Percentiles rank a stretch among this genome's conserved stretches.
Conservation (phyloP, 768 basidiomycete genomes). For the Lactifluus volemus region DNA sequence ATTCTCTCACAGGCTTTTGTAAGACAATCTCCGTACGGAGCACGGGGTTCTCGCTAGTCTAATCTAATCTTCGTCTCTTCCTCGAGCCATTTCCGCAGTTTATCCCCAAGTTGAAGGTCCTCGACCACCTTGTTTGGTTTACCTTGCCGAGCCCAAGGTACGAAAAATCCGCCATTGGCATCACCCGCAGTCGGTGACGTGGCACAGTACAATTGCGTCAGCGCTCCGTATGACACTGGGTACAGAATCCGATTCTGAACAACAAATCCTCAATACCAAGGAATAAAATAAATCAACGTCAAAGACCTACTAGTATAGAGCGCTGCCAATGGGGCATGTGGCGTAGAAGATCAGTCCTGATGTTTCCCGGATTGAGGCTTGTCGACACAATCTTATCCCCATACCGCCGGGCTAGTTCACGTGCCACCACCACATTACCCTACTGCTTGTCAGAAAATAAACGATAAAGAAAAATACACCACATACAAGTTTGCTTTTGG, state of each 20-base stretch:
- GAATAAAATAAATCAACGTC: too few relatives aligned
- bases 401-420: slow-evolving; percentile 40
- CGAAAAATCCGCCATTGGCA: slow-evolving; percentile 31
- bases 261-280: neutral
- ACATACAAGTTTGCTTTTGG: slow-evolving; percentile 40
- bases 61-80: slow-evolving; percentile 16
- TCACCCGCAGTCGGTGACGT: slow-evolving; percentile 32
- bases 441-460: neutral
- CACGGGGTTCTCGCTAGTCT: too few relatives aligned
- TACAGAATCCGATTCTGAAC: neutral
- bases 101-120: slow-evolving; percentile 23
- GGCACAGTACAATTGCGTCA: slow-evolving; percentile 38
- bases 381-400: slow-evolving; percentile 38
- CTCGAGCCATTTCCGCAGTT: slow-evolving; percentile 28
- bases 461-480: too few relatives aligned
- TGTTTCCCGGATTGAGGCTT: slow-evolving; percentile 34
- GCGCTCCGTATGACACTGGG: slow-evolving; percentile 27
- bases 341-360: slow-evolving; percentile 4
- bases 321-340: neutral
- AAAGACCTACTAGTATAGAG: neutral
- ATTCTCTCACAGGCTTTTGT: too few relatives aligned
- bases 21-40: too few relatives aligned
- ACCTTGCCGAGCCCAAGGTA: slow-evolving; percentile 26
- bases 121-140: slow-evolving; percentile 12
- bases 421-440: slow-evolving; percentile 36